phyloP scores from a whole-genome alignment of 306 rosid species.

The Cicer chorassanicum region DNA sequence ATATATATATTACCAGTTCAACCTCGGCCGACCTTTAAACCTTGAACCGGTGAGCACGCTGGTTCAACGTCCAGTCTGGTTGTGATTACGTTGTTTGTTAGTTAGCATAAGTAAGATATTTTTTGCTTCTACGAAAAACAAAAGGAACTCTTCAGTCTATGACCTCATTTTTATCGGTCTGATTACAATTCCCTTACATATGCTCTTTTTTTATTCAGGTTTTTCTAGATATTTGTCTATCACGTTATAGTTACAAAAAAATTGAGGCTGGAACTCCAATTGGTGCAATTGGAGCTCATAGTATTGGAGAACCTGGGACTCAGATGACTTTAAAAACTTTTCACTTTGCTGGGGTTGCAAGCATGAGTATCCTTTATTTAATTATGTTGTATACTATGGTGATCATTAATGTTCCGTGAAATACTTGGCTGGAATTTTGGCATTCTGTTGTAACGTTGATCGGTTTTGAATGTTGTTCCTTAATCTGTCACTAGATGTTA shows the following conservation, averaged over 20 bases:
- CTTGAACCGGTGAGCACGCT: too few species aligned
- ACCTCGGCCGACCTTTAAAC: too few species aligned
- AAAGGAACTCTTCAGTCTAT: too few species aligned
- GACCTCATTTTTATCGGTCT: slow-evolving; percentile 17
- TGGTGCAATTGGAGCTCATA: slow-evolving; percentile 97
- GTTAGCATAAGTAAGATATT: too few species aligned
- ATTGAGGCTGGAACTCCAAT: slow-evolving; percentile 93
- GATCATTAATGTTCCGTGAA: slow-evolving; percentile 18
- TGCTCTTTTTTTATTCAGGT: slow-evolving; percentile 56
- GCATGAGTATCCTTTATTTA: slow-evolving; percentile 96
- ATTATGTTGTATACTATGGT: slow-evolving; percentile 19
- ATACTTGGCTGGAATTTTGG: slow-evolving; percentile 18
- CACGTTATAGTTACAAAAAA: slow-evolving; percentile 74
- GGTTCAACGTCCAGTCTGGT: too few species aligned
- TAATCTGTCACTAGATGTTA: slow-evolving; percentile 70
- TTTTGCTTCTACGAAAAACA: too few species aligned
- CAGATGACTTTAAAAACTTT: slow-evolving; percentile 96
- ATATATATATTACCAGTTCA: too few species aligned
- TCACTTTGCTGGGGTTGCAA: slow-evolving; percentile 99
- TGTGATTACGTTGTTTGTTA: too few species aligned
- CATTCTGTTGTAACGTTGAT: slow-evolving; percentile 34
- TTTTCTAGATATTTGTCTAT: slow-evolving; percentile 77
- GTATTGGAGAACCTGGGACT: slow-evolving; percentile 99
- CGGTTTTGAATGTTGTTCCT: slow-evolving; percentile 51
- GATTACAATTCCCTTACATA: slow-evolving; percentile 26